phyloP scores from a whole-genome alignment of 176 grass and related monocot species.

The Oryza punctata region DNA sequence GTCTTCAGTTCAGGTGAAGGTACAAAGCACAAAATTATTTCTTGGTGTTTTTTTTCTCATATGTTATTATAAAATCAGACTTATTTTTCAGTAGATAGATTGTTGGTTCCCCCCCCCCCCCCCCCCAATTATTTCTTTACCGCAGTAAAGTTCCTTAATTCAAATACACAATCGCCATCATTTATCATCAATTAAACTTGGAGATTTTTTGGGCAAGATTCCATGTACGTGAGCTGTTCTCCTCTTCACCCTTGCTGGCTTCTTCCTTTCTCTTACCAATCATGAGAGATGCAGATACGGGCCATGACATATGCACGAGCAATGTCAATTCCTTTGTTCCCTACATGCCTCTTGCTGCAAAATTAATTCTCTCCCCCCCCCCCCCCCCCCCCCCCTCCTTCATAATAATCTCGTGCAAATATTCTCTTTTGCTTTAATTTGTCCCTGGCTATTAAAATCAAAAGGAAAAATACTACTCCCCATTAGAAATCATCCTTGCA shows the following conservation, averaged over 20 bases:
- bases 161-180: not conserved
- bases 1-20: constrained; percentile 14
- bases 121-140: not conserved
- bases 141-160: constrained; percentile 15
- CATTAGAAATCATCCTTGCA: not conserved
- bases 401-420: constrained; percentile 42
- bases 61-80: not conserved
- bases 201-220: constrained; percentile 35
- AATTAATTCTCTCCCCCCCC: constrained; percentile 24
- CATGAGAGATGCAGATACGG: constrained; percentile 33
- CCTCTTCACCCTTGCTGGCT: constrained; percentile 2
- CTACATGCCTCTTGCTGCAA: constrained; percentile 42
- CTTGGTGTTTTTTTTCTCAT: constrained; percentile 12
- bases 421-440: constrained; percentile 54
- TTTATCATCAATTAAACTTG: not conserved
- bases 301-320: constrained; percentile 34
- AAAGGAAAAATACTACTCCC: not conserved
- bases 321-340: constrained; percentile 42
- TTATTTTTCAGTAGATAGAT: constrained; percentile 11
- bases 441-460: constrained; percentile 47
- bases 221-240: constrained; percentile 39
- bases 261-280: constrained; percentile 32
- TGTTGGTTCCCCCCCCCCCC: too few relatives aligned
- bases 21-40: constrained; percentile 18
- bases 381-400: constrained; percentile 15